Conservation (phyloP, 805 yeast species). For the Barnettozyma vustinii region DNA sequence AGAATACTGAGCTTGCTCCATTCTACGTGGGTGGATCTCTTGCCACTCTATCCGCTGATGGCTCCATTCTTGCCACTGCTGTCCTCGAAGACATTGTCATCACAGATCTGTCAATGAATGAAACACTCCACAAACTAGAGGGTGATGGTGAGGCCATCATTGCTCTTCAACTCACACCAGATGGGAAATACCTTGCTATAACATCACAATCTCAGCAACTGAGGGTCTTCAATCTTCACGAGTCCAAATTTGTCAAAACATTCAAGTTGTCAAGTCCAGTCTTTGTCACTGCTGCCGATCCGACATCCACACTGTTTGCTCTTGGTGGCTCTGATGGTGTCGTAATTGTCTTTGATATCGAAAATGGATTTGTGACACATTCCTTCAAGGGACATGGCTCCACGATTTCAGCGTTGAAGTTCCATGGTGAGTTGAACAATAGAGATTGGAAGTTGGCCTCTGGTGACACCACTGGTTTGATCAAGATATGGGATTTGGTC, state of each 20-base stretch:
- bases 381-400: constrained; percentile 91
- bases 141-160: constrained; percentile 87
- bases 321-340: constrained; percentile 95
- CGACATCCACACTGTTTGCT: constrained; percentile 80
- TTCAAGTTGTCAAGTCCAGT: constrained; percentile 74
- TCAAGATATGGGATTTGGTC: constrained; percentile 59
- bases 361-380: constrained; percentile 83
- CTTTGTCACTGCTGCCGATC: constrained; percentile 69
- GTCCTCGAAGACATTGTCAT: constrained; percentile 71
- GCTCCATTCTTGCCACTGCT: constrained; percentile 68
- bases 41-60: constrained; percentile 62
- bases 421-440: constrained; percentile 68
- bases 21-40: constrained; percentile 82
- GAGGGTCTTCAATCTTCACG: constrained; percentile 45
- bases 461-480: constrained; percentile 54
- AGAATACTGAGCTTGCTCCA: constrained; percentile 54
- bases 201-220: constrained; percentile 83
- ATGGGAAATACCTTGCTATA: constrained; percentile 62
- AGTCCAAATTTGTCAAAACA: constrained; percentile 38
- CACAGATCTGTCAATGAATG: constrained; percentile 55
- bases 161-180: constrained; percentile 69
- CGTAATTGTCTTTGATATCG: constrained; percentile 87
- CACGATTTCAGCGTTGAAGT: constrained; percentile 68
- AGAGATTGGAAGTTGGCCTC: constrained; percentile 74
- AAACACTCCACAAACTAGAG: constrained; percentile 53